A percentile compares a stretch with the other conserved stretches of the same genome.
phyloP scores from a whole-genome alignment of 2,329 filamentous ascomycete genomes.

The Metarhizium rileyi region DNA sequence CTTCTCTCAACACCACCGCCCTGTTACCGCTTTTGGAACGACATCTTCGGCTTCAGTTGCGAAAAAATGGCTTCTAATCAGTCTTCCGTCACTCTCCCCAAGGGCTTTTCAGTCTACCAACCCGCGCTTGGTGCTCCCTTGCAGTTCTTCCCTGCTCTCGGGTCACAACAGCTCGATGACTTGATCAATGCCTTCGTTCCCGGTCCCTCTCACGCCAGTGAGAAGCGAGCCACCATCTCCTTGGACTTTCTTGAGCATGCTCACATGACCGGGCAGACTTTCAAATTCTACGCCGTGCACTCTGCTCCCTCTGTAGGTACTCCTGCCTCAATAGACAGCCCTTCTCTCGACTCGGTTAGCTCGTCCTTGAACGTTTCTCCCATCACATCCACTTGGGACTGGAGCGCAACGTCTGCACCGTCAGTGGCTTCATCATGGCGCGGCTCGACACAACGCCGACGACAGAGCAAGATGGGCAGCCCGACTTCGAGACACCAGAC shows the following conservation, averaged over 20 bases:
- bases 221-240: slow-evolving; percentile 48
- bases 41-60: not conserved
- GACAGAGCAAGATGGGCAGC: slow-evolving; percentile 16
- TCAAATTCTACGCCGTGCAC: slow-evolving; percentile 50
- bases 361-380: slow-evolving; percentile 42
- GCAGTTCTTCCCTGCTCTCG: slow-evolving; percentile 57
- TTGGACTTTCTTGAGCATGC: slow-evolving; percentile 50
- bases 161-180: slow-evolving; percentile 50
- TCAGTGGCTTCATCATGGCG: slow-evolving; percentile 21
- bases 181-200: slow-evolving; percentile 49
- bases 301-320: slow-evolving; percentile 21
- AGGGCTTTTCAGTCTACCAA: slow-evolving; percentile 53
- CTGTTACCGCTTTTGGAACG: not conserved
- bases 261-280: slow-evolving; percentile 43
- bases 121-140: slow-evolving; percentile 44
- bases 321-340: slow-evolving; percentile 35
- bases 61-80: slow-evolving; percentile 19
- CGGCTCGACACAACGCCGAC: slow-evolving; percentile 17
- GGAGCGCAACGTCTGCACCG: slow-evolving; percentile 21
- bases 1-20: slow-evolving; percentile 5
- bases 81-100: slow-evolving; percentile 18
- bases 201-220: slow-evolving; percentile 41
- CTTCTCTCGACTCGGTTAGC: slow-evolving; percentile 33
- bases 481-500: slow-evolving; percentile 19
- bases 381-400: slow-evolving; percentile 37